Base-by-base conservation (phyloP, 345 rosid species). In the Pelargonium nanum region DNA sequence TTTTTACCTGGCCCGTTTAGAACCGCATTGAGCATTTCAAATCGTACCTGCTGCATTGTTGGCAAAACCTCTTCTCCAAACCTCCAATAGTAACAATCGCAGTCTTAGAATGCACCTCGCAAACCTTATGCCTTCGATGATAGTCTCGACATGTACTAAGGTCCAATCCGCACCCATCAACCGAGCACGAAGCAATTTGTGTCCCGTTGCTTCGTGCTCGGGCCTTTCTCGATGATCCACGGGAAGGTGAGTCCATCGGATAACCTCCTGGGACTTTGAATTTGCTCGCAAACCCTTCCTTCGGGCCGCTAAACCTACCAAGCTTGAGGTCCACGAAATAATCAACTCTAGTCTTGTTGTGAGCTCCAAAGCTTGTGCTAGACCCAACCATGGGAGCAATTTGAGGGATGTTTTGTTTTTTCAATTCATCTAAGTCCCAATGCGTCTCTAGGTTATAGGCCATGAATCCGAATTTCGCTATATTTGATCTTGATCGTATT, bases 1-100 rank as follows among this genome's bases (percentile, higher is more conserved):
- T 21, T 32, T 34, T 25, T n/a, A 20, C n/a, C n/a, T n/a, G n/a
- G n/a, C n/a, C n/a, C n/a, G n/a, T n/a, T n/a, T n/a, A n/a, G n/a
- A n/a, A n/a, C n/a, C n/a, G n/a, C n/a, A n/a, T n/a, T 8, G n/a
- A 22, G 17, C 21, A 55, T 16, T 4, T 4, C 9, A 1, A 26
- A 50, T 58, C 65, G 26, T 61, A 90, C 96, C 96, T 87, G 80
- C 97, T 91, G 61, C 97, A 90, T 70, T 90, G 97, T 63, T 90
- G 96, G 68, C 97, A 91, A 66, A 91, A 87, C 69, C 97, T 85
- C 76, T 87, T 86, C 54, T 83, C 87, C 53, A 73, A 52, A 21
- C 89, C 91, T 57, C 74, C 72, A 62, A 91, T 95, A 54, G 85
- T 68, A 12, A 85, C 97, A 56, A 65, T 71, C 0, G 93, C 68